Evolutionary conservation across 2,329 filamentous ascomycete genomes (phyloP), one percentile per base, ranked within the genome.

Genomic region (Phaeoacremonium minimum): DNA sequence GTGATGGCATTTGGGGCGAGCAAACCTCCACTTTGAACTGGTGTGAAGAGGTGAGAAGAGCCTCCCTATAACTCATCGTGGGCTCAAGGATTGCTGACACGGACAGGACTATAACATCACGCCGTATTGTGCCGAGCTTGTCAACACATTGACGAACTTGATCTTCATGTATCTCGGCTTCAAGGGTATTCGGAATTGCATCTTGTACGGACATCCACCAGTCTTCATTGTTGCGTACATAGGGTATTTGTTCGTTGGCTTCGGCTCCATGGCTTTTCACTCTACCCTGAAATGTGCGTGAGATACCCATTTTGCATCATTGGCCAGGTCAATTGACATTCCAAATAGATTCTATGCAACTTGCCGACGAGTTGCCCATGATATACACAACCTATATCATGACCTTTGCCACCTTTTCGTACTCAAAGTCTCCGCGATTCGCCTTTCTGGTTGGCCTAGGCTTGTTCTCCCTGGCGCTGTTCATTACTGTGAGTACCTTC

Each of bases 131-230:
- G 59, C 59, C 28, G 59, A 61, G 45, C 44, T 58, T 15, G 50
- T 63, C 41, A 64, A 86, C 61, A 86, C 87, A 4, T 51, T 90
- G 19, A 95, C 88, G 20, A 95, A 95, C 57, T 57, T 85, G 4
- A 66, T 93, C 16, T 95, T 95, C 60, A 70, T 95, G 49, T 85
- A 74, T 58, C 74, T 95, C 15, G 87, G 87, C 7, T 63, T 78
- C 46, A 84, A 83, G 53, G 90, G 90, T 16, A 77, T 93, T 43
- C 64, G 69, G 37, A 88, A 81, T 57, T 94, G 87, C 57, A 54
- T 83, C 28, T 73, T 71, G 45, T 72, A 94, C 60, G 71, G 73
- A 13, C 87, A 95, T 60, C 85, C 88, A 37, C 65, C 61, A 12
- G 83, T 95, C 41, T 95, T 94, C 61, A 55, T 85, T 33, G 65